Base-by-base conservation (phyloP, 176 grass and related monocot genomes). In the Zizania latifolia region DNA sequence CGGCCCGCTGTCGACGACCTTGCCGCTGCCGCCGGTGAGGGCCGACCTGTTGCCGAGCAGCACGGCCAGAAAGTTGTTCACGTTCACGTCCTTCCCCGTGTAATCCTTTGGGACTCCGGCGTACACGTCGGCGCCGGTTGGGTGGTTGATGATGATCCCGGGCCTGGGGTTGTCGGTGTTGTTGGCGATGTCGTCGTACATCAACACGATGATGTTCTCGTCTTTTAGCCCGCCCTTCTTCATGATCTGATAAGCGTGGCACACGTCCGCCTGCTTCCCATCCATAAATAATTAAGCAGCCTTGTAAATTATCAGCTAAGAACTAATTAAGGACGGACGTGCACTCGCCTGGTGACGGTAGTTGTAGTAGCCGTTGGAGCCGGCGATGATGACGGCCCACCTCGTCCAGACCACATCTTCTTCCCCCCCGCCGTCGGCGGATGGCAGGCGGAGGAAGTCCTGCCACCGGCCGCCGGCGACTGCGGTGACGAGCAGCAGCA, bases 331-430 rank as follows among this genome's bases (percentile, higher is more conserved):
- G n/a, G n/a, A n/a, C n/a, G n/a, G n/a, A n/a, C n/a, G n/a, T n/a
- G n/a, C n/a, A n/a, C n/a, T n/a, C n/a, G n/a, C 91, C 90, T 97
- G 90, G 34, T 97, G 93, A 0, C 93, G 81, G 72, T 97, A 97
- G 64, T 97, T 97, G 70, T 86, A 81, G 81, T 84, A 93, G 17
- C 83, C 87, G 19, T 60, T 78, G 21, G 92, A 95, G 48, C 88
- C 89, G 46, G 92, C 92, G 48, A 95, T 82, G 68, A 95, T 88
- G n/a, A 95, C 62, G 9, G 89, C 92, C 92, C 92, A 95, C 83
- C 81, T 84, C 11, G 92, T 91, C 38, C 86, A 86, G 3, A 58
- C 75, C 0, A 24, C 40, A 29, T 29, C 63, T 2, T 21, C n/a
- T n/a, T 63, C 74, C 3, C 10, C 23, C 9, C 17, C 69, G 65